Base-by-base conservation (phyloP, 805 yeast species). In the Yamadazyma akitaensis region DNA sequence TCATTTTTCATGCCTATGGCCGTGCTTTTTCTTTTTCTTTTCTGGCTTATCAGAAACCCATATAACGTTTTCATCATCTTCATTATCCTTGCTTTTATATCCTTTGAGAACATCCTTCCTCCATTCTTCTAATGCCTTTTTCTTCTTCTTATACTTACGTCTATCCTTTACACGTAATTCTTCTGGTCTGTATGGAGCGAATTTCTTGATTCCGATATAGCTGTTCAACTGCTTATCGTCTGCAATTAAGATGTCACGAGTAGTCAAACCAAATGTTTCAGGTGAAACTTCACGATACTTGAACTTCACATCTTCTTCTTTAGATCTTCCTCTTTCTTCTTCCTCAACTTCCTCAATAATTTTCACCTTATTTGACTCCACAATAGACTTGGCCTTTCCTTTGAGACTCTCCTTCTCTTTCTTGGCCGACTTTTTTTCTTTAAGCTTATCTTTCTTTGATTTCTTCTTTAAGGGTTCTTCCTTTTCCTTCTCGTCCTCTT, bases 241-340 rank as follows among this genome's bases (percentile, higher is more conserved):
- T 12, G 99, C 99, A 48, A 88, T 69, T 44, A 94, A 72, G 40
- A 94, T 94, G 57, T 94, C 99, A 51, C 94, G 76, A 0, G 94
- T 78, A 0, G 87, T 75, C 41, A 94, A 74, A 11, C 98, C 98
- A 68, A 80, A 94, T 9, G 90, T 71, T 59, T 94, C 98, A 8
- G 99, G 97, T 1, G 96, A 90, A 3, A 94, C 98, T 57, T 90
- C 96, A 58, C 97, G 80, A 62, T 94, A 94, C 57, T 82, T 83
- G 76, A 94, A 92, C 45, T 73, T 77, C 34, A 80, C 57, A 13
- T 76, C 76, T 5, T 56, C 56, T 5, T 64, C 75, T 8, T 72
- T 65, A 18, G 46, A 18, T 25, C 70, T 68, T 1, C 81, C 71
- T 50, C 90, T 82, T 53, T 81, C 85, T 54, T 81, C 80, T 53